Evolutionary conservation across 768 basidiomycete genomes (phyloP).

Genomic region (Boletus rufocinnamomeus): DNA sequence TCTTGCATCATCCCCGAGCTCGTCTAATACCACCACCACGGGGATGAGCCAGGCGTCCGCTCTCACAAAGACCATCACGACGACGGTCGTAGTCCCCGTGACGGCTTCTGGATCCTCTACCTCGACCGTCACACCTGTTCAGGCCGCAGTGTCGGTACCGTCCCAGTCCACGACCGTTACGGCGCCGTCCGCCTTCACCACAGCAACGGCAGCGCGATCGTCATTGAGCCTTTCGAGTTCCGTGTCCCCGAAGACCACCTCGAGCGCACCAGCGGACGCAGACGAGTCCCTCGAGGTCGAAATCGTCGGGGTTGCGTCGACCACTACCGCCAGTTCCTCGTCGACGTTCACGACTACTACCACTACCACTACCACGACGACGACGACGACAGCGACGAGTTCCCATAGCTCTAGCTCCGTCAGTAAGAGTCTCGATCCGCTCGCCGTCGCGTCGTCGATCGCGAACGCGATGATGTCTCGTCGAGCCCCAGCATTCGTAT

Average conservation of each 20-base stretch:
- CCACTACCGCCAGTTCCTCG: slow-evolving; percentile 5
- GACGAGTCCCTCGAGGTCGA: slow-evolving; percentile 26
- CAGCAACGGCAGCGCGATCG: slow-evolving; percentile 8
- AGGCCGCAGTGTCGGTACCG: slow-evolving; percentile 20
- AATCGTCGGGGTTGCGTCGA: slow-evolving; percentile 15
- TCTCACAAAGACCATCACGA: slow-evolving; percentile 32
- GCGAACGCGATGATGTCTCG: slow-evolving; percentile 8
- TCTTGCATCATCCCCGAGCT: slow-evolving; percentile 11
- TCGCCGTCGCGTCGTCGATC: slow-evolving; percentile 24
- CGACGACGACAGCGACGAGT: neutral
- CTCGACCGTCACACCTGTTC: slow-evolving; percentile 9
- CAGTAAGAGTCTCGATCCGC: slow-evolving; percentile 13
- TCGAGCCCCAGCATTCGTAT: neutral
- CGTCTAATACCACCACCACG: neutral
- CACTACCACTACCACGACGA: neutral
- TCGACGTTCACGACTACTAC: slow-evolving; percentile 3
- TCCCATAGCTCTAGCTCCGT: slow-evolving; percentile 1
- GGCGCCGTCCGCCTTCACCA: neutral
- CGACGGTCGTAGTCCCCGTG: slow-evolving; percentile 20
- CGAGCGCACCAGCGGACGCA: neutral
- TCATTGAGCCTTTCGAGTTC: slow-evolving; percentile 4
- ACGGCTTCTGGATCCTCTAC: slow-evolving; percentile 7
- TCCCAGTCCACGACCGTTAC: neutral
- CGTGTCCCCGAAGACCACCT: neutral
- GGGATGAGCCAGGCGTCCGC: slow-evolving; percentile 2